Evolutionary conservation across 192 early-diverging fungal genomes (phyloP).

Genomic region (Chytriomyces sp.): DNA sequence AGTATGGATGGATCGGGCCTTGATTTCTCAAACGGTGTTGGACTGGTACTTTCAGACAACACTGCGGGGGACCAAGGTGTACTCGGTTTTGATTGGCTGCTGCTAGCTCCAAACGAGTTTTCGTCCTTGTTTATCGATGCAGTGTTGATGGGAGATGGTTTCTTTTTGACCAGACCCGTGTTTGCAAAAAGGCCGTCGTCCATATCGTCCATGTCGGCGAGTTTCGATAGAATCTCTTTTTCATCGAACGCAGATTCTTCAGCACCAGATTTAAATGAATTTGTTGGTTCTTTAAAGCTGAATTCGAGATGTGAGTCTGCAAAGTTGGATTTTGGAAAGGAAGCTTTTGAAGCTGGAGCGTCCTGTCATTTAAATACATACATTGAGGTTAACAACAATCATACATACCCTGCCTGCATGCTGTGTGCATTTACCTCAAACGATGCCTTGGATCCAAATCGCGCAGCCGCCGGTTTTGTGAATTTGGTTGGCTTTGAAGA

Average conservation of each 20-base stretch:
- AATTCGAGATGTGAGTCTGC: not conserved
- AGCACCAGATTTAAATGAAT: not conserved
- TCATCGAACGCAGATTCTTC: not conserved
- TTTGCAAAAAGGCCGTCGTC: slow-evolving; percentile 22
- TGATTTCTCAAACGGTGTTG: not conserved
- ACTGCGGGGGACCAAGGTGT: not conserved
- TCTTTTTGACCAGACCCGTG: slow-evolving; percentile 17
- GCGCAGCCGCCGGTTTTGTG: not conserved
- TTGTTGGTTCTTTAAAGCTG: not conserved
- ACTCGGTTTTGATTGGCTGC: not conserved
- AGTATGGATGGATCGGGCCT: not conserved
- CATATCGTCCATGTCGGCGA: slow-evolving; percentile 33
- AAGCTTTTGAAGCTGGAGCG: slow-evolving; percentile 6
- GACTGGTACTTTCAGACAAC: not conserved
- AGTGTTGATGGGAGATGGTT: not conserved
- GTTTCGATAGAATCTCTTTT: slow-evolving; percentile 13
- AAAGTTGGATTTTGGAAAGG: slow-evolving; percentile 9
- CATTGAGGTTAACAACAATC: not conserved
- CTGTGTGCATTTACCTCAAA: not conserved
- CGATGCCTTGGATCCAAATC: not conserved
- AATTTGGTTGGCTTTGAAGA: not conserved
- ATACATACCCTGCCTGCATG: not conserved
- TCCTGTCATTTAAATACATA: not conserved
- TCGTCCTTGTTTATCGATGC: not conserved
- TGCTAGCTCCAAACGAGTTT: not conserved